Percentiles rank a stretch among this genome's conserved stretches.
Evolutionary conservation across 805 yeast species (phyloP).

Genomic region (Nakazawaea wickerhamii): DNA sequence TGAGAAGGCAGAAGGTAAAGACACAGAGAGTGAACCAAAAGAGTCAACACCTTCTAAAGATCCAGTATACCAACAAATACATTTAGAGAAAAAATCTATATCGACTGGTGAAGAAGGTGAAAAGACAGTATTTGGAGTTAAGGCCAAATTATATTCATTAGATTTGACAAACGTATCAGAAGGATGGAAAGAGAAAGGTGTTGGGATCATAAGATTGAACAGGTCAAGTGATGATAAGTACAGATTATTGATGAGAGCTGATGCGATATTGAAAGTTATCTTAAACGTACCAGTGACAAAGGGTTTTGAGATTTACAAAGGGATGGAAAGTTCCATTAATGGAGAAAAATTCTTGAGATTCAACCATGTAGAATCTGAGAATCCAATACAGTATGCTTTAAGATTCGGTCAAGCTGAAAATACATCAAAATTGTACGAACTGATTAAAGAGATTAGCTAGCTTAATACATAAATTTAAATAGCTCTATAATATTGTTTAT

Average conservation of each 20-base stretch:
- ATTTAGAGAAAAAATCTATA: slow-evolving; percentile 48
- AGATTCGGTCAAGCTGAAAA: slow-evolving; percentile 60
- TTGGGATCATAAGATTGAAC: slow-evolving; percentile 83
- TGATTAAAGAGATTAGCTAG: slow-evolving; percentile 34
- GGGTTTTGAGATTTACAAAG: slow-evolving; percentile 62
- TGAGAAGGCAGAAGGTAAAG: slow-evolving; percentile 17
- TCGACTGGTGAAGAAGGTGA: slow-evolving; percentile 93
- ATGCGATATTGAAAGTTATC: slow-evolving; percentile 77
- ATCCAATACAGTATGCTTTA: slow-evolving; percentile 80
- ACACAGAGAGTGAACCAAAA: slow-evolving; percentile 25
- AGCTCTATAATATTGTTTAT: neutral
- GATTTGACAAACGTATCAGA: slow-evolving; percentile 57
- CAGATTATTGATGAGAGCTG: slow-evolving; percentile 87
- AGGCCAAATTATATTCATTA: slow-evolving; percentile 74
- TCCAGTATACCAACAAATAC: slow-evolving; percentile 50
- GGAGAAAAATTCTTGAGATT: slow-evolving; percentile 82
- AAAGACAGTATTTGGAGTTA: slow-evolving; percentile 55
- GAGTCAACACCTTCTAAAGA: slow-evolving; percentile 18
- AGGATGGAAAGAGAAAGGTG: slow-evolving; percentile 97
- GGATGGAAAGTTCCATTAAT: slow-evolving; percentile 79
- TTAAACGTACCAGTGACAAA: slow-evolving; percentile 65
- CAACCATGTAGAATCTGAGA: slow-evolving; percentile 54
- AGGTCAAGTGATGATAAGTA: slow-evolving; percentile 24
- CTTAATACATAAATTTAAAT: slow-evolving; percentile 14
- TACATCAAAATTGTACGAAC: slow-evolving; percentile 52